Base-by-base conservation (phyloP, 2,329 filamentous ascomycete genomes). In the Fusarium miscanthi region DNA sequence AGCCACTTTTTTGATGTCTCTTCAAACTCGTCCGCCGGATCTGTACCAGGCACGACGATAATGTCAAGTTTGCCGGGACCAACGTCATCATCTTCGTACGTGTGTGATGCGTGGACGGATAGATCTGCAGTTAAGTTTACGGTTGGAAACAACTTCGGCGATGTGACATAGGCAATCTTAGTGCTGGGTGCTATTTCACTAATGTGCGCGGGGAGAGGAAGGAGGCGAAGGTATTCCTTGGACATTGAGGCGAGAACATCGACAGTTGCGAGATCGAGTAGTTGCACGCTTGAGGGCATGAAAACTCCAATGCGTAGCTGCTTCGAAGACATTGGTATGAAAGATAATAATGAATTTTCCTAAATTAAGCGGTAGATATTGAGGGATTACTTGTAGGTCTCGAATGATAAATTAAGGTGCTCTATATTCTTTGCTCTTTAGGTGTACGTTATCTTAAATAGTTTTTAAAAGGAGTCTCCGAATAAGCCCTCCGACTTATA, bases 61-160 rank as follows among this genome's bases (percentile, higher is more conserved):
- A 89, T 80, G 74, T 89, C 85, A 8, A 89, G 81, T 72, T 82
- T 81, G 6, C 86, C 87, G 0, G 87, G 85, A 21, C 83, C 82
- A 10, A 88, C 86, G 17, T 82, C 84, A 0, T 82, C 74, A 71
- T 87, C 83, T 35, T 76, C 75, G 69, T 83, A 83, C 62, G 83
- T 81, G 75, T 87, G 81, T 8, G 85, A 86, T 31, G 84, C 80
- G 38, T 78, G 73, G 45, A 87, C 66, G 7, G 66, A 73, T 46
- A 82, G 70, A 53, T 77, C 78, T 3, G 86, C 80, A 11, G 87
- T 87, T 14, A 87, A 68, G 8, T 72, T 69, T 43, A 88, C 80
- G 17, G 78, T 74, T n/a, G 76, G 57, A 35, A 82, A 81, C 6
- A 79, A 78, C 37, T 69, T 72, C 19, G 81, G 78, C 7, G 81